These are phyloP conservation scores for Cladosporium phlei DNA, from an alignment of 2,329 filamentous ascomycete species.

Conservation along the genomic window DNA sequence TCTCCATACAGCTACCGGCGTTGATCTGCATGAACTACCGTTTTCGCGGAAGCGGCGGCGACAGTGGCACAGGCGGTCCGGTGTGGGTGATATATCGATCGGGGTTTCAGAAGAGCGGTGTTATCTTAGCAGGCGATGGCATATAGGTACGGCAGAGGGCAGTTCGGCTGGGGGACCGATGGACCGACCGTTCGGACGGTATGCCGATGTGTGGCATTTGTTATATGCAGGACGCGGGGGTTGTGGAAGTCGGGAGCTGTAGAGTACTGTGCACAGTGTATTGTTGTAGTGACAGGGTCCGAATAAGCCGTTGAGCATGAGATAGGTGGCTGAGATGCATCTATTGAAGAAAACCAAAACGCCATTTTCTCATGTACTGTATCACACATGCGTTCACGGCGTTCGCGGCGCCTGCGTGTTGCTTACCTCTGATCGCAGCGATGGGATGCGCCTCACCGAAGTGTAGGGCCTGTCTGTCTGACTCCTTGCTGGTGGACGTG, in stretches of 20 bases:
- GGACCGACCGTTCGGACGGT: background rate
- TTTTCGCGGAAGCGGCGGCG: background rate
- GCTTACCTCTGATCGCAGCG: too few relatives aligned
- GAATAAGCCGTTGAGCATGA: background rate
- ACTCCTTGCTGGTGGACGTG: slow-evolving; percentile 3
- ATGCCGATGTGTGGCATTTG: background rate
- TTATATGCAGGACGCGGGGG: too few relatives aligned
- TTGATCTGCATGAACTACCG: background rate
- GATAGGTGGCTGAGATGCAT: slow-evolving; percentile 2
- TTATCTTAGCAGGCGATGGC: background rate
- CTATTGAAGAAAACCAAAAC: too few relatives aligned
- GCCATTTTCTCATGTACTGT: too few relatives aligned
- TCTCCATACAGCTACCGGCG: background rate
- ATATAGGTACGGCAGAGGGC: too few relatives aligned
- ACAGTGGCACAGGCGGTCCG: background rate
- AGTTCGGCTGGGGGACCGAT: too few relatives aligned
- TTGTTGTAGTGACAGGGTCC: too few relatives aligned
- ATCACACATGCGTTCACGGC: too few relatives aligned
- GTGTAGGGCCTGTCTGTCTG: too few relatives aligned
- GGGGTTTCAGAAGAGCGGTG: background rate
- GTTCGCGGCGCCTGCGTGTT: too few relatives aligned
- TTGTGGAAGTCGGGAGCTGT: background rate
- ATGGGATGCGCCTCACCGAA: too few relatives aligned
- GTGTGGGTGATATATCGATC: background rate
- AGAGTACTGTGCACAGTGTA: too few relatives aligned